Base-by-base conservation (phyloP, 176 grass and related monocot genomes). In the Paspalum vaginatum region DNA sequence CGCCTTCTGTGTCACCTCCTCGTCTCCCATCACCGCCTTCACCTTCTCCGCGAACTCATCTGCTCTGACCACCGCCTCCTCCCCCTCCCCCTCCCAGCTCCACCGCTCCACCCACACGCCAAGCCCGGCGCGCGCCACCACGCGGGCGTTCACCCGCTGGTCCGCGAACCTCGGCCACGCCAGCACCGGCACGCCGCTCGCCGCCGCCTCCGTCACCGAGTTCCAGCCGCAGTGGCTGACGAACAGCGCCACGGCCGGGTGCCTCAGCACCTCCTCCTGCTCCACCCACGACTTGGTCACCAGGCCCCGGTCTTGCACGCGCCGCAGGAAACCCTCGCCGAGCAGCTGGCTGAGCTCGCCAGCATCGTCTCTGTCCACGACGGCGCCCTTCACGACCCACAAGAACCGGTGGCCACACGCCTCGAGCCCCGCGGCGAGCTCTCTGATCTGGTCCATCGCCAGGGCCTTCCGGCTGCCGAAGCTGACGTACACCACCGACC, bases 171-270 rank as follows among this genome's bases (percentile, higher is more conserved):
- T 49, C 9, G 94, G 85, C 94, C 91, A 94, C 10, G 85, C 91
- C 54, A 97, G 47, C 49, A 97, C 59, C 9, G 77, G 80, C 22
- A 94, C 62, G 18, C 94, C 89, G n/a, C 47, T 25, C 10, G 58
- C 8, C 0, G 87, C 89, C 3, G 89, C 87, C 79, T 97, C 94
- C 0, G 83, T 85, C 18, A 94, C 89, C 4, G 89, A 97, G 80
- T 97, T 94, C 94, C 91, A 94, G 1, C 94, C 89, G 50, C 87
- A 90, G 61, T 97, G 94, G 85, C 91, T 97, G 2, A 97, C 4
- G 27, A 94, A 97, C 13, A 93, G 79, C 13, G 67, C 89, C 15
- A 97, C 68, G 2, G 94, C 42, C 10, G 27, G 22, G 65, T 92
- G 85, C 39, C 42, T 15, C 75, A 97, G 24, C 13, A 94, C 79